Evolutionary conservation across 2,329 filamentous ascomycete species (phyloP), one percentile per base, ranked within the genome.

Genomic region (Sporothrix pseudoabietina): DNA sequence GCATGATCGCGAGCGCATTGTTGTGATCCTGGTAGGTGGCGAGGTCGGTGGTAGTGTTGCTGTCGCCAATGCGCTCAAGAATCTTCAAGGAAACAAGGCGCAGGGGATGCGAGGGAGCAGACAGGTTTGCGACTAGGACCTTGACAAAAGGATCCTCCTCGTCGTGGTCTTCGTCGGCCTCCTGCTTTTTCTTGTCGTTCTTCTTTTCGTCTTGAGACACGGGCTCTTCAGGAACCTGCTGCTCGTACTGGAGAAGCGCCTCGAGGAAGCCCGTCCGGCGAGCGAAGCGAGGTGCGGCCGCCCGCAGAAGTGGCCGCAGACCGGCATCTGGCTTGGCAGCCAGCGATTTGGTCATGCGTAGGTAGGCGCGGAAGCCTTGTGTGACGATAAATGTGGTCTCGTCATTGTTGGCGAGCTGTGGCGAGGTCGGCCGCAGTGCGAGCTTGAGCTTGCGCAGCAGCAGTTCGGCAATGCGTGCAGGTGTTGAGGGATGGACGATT

Each of bases 311-410:
- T 2, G 89, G 88, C 78, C 89, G 89, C n/a, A 95, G 82, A 8
- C 85, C 84, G 26, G 83, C 78, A 74, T 93, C 89, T 6, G 90
- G 80, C 14, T 86, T 84, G 0, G 84, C 86, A n/a, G 87, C 83
- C 4, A 75, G 57, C 0, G 86, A 84, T 74, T 85, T 86, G 71
- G 86, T 89, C 85, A 93, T 89, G 68, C 88, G 85, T 35, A 93
- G 84, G 77, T 94, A 93, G 4, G 91, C 88, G 73, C 88, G 88
- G 78, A 96, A 93, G 0, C 92, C 93, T 76, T 90, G 90, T 10
- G 91, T 92, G 73, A 91, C 86, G 69, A 93, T 92, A 76, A 96
- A 94, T 49, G 88, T 86, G n/a, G 89, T 87, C 78, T 91, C 87
- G 75, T 91, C 87, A 3, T 87, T 88, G 1, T 86, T 74, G 22